Base-by-base conservation (phyloP, 805 yeast species). In the Pachysolen tannophilus region DNA sequence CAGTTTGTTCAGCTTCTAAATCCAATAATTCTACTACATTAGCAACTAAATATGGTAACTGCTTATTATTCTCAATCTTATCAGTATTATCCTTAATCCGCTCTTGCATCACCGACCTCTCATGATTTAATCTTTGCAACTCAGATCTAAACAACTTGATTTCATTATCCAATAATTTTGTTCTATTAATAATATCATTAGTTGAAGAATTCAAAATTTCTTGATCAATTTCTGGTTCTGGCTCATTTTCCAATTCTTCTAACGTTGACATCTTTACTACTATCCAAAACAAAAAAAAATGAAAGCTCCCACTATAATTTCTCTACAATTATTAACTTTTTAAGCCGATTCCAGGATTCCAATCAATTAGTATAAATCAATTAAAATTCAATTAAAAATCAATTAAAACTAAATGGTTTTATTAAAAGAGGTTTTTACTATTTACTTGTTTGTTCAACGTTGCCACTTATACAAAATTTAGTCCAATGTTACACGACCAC, bases 81-180 rank as follows among this genome's bases (percentile, higher is more conserved):
- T 90, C 97, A 56, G 82, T 86, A 63, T 92, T 92, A 52, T 92
- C 97, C 57, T 88, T 87, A 61, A 92, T 86, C 57, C 90, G 80
- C 47, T 87, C 96, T 37, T 76, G 61, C 96, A 90, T 92, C 33
- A 86, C 85, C 38, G 85, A 76, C 64, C 86, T 85, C 52, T 92
- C 98, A 61, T 92, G 97, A 27, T 82, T 72, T 39, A 92, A 67
- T 55, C 97, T 74, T 60, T 87, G 92, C 48, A 79, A 69, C 62
- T 92, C 98, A 5, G 95, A 83, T 50, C 83, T 73, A 81, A 92
- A 86, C 49, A 92, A 87, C 56, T 88, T 86, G 59, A 92, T 88
- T 55, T 92, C 97, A 56, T 92, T 92, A 52, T 90, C 97, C 49
- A 92, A 69, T 42, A 92, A 66, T 46, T 83, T 83, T 19, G 95